Evolutionary conservation across 352 stramenopile species (phyloP), one percentile per base, ranked within the genome.

Genomic region (Phytophthora syringae): DNA sequence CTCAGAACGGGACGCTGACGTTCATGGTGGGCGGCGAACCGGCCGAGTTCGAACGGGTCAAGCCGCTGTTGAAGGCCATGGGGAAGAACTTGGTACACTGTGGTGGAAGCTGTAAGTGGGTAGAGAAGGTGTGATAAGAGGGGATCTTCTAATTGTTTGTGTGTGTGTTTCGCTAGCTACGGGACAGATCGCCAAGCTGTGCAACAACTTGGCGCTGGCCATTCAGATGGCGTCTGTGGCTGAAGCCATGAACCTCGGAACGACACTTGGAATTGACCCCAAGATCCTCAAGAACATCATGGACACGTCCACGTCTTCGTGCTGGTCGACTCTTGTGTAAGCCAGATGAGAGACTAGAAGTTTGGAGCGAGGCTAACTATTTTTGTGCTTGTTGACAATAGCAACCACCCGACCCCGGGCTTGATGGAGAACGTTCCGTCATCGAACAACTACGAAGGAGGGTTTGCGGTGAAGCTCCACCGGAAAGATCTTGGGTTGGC

Each of bases 151-250:
- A 3, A 15, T 56, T n/a, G 37, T 28, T 20, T 51, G 22, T 18
- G 10, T 55, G 20, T 69, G 18, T 42, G 21, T 63, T 48, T 32
- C 52, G 20, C 3, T 59, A 92, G 83, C 82, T 44, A 93, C 82
- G 9, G 88, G 86, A 15, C 86, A 96, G 55, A 72, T 93, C 53
- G 93, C 95, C 42, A 99, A 99, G 85, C 76, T 99, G 25, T 99
- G 96, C 82, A 99, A 99, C 86, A 99, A 99, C 79, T 68, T 99
- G 40, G 86, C 95, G n/a, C 77, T 99, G 15, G 97, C 90, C 7
- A 98, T 99, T 61, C 94, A 98, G 67, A 99, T 99, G 97, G 74
- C 95, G 30, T 98, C 94, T 7, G 91, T 99, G 34, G 89, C 88
- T 7, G 97, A 99, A 69, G 97, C 96, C 18, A 97, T 99, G 89